phyloP scores from a whole-genome alignment of 2,329 filamentous ascomycete species.

The Ciborinia camelliae region DNA sequence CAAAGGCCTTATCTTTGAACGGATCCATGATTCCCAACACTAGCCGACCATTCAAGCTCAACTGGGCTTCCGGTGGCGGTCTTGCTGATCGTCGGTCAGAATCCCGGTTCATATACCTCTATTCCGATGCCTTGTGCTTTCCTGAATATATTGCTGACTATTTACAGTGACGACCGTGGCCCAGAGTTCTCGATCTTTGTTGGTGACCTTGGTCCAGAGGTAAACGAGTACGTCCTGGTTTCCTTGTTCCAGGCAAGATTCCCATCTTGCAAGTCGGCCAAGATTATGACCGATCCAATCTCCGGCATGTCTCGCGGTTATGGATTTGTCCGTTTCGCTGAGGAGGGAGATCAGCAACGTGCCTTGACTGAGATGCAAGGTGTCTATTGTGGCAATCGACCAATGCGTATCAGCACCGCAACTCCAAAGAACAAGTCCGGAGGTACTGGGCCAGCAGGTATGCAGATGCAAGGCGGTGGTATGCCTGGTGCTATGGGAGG shows the following conservation, averaged over 20 bases:
- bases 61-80: constrained; percentile 97
- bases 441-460: constrained; percentile 51
- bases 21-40: constrained; percentile 90
- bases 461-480: constrained; percentile 44
- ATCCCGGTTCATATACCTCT: constrained; percentile 35
- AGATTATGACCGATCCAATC: constrained; percentile 99
- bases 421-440: constrained; percentile 85
- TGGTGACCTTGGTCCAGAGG: constrained; percentile 93
- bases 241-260: constrained; percentile 96
- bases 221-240: constrained; percentile 97
- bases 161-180: constrained; percentile 80
- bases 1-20: constrained; percentile 87
- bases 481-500: constrained; percentile 50
- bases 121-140: constrained; percentile 19
- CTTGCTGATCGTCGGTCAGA: constrained; percentile 85
- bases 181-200: constrained; percentile 98
- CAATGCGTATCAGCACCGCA: constrained; percentile 97
- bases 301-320: constrained; percentile 97
- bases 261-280: constrained; percentile 96
- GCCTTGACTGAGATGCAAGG: constrained; percentile 98
- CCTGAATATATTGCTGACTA: constrained; percentile 22
- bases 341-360: constrained; percentile 93
- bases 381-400: constrained; percentile 96
- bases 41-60: constrained; percentile 93
- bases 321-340: constrained; percentile 95